Evolutionary conservation across 169 alveolate genomes (phyloP).

Genomic region (Theileria sp.): DNA sequence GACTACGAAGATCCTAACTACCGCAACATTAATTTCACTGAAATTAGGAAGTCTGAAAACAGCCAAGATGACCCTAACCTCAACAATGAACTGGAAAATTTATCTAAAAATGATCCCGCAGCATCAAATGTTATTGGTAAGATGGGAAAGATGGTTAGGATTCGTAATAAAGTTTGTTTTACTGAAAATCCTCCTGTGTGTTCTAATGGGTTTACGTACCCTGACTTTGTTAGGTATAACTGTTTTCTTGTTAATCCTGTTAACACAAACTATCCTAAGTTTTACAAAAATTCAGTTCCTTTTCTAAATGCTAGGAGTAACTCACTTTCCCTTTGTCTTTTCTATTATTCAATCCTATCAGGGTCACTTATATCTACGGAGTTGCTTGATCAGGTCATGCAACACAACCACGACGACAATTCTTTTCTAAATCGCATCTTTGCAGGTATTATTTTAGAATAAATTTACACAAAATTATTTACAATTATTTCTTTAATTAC

Average conservation of each 20-base stretch:
- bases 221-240: slow-evolving; percentile 34
- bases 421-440: slow-evolving; percentile 27
- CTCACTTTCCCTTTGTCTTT: slow-evolving; percentile 47
- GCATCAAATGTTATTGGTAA: not conserved
- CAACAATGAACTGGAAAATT: not conserved
- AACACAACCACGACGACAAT: slow-evolving; percentile 26
- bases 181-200: not conserved
- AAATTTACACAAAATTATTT: not conserved
- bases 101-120: not conserved
- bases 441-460: not conserved
- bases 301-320: slow-evolving; percentile 45
- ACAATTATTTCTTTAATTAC: not conserved
- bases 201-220: not conserved
- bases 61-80: not conserved
- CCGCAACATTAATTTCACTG: not conserved
- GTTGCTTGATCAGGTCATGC: slow-evolving; percentile 25
- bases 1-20: not conserved
- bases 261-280: slow-evolving; percentile 28
- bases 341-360: slow-evolving; percentile 36
- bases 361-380: slow-evolving; percentile 29
- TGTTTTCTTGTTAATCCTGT: slow-evolving; percentile 39
- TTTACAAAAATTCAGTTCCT: slow-evolving; percentile 54
- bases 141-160: slow-evolving; percentile 14
- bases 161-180: not conserved
- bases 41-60: not conserved